These are phyloP conservation scores for Aspergillus ellipticus DNA, from an alignment of 495 filamentous ascomycete genomes.

Conservation along the genomic window DNA sequence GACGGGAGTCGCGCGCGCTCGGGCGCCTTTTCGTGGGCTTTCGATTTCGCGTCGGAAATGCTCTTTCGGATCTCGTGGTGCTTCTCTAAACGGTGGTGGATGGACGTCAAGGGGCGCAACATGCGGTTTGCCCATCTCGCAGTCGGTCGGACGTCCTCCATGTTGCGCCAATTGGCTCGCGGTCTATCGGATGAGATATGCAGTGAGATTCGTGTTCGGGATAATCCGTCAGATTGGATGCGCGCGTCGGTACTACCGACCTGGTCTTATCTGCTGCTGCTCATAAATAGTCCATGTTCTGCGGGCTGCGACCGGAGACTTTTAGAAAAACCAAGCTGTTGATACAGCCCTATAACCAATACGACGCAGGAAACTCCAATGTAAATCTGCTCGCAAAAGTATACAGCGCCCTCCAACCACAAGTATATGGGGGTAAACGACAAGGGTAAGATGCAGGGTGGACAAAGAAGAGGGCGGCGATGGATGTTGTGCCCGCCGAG, in stretches of 20 bases:
- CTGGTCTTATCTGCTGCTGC: background rate
- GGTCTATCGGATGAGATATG: background rate
- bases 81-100: slow-evolving; percentile 44
- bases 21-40: slow-evolving; percentile 6
- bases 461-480: no score
- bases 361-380: background rate
- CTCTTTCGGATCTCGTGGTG: slow-evolving; percentile 38
- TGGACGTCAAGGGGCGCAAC: slow-evolving; percentile 43
- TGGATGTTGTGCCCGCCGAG: slow-evolving; percentile 8
- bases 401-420: background rate
- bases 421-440: background rate
- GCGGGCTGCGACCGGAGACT: background rate
- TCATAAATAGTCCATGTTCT: slow-evolving; percentile 18
- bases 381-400: background rate
- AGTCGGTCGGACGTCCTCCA: slow-evolving; percentile 43
- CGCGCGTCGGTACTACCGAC: background rate
- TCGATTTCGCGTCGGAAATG: slow-evolving; percentile 27
- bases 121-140: slow-evolving; percentile 49
- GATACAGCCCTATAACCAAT: background rate
- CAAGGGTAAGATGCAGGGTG: background rate
- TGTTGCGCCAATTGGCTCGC: slow-evolving; percentile 17
- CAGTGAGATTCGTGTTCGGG: background rate
- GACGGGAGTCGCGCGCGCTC: slow-evolving; percentile 3
- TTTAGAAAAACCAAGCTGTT: background rate
- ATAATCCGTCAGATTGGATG: background rate